Evolutionary conservation across 2,329 filamentous ascomycete genomes (phyloP), one percentile per base, ranked within the genome.

Genomic region (Aspergillus uvarum): DNA sequence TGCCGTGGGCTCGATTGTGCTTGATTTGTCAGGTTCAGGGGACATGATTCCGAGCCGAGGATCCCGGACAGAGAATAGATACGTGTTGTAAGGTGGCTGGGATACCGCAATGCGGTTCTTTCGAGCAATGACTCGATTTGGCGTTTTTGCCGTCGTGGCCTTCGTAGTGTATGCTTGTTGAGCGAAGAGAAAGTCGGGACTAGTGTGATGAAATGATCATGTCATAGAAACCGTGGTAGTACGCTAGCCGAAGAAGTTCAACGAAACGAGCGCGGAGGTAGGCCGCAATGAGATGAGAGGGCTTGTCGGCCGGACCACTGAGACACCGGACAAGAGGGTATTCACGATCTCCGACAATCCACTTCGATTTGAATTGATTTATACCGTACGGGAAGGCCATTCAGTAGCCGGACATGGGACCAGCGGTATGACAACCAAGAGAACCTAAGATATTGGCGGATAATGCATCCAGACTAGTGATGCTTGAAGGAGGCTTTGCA

Each of bases 1-100:
- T 44, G 55, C 57, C 29, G 57, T 12, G 42, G 61, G 21, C 42
- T 58, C 49, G 50, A 51, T 56, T 44, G 54, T 42, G 47, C 32
- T 19, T 14, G 29, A n/a, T 6, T 58, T 48, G 11, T 54, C 51
- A 19, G 65, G n/a, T 50, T 26, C 58, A 52, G 57, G 52, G 29
- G 68, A 51, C 69, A 70, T 69, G 24, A 47, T 54, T 48, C 35
- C 16, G 16, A 44, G 16, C 38, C 38, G n/a, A 2, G 38, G 16
- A 7, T 44, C 8, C 38, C 38, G 5, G 38, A 44, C 38, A 44
- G n/a, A 44, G 3, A 44, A n/a, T 6, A 6, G 5, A 19, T 44
- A 44, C n/a, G n/a, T 44, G 38, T 16, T 16, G 38, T 5, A 19
- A 5, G 38, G 16, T 44, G 38, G n/a, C 7, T 16, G 24, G 35